Evolutionary conservation across 345 rosid genomes (phyloP).

Genomic region (Capsella bursapastoris): DNA sequence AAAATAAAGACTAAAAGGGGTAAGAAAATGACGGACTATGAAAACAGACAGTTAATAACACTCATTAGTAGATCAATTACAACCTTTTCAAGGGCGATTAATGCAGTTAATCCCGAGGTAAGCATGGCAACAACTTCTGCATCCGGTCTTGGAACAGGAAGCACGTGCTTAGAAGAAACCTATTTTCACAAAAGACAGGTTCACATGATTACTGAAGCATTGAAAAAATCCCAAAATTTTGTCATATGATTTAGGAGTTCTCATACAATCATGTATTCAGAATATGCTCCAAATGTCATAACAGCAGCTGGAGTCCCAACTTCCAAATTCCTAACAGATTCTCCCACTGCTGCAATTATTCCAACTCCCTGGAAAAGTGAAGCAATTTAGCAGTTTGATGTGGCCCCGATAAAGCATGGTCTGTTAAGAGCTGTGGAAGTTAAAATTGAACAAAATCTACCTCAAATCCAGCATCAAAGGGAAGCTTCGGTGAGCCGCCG

Average conservation of each 20-base stretch:
- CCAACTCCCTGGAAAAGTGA: conserved; percentile 76
- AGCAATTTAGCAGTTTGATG: conserved; percentile 31
- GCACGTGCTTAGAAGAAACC: conserved; percentile 79
- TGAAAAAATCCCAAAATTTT: conserved; percentile 13
- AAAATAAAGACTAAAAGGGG: neutral
- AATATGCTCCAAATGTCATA: conserved; percentile 88
- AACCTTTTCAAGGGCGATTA: conserved; percentile 93
- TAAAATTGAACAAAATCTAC: conserved; percentile 40
- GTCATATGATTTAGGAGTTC: conserved; percentile 6
- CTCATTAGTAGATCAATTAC: neutral
- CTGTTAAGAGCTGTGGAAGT: neutral
- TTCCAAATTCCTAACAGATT: conserved; percentile 66
- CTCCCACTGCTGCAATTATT: conserved; percentile 86
- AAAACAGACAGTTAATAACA: neutral
- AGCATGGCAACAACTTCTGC: conserved; percentile 99
- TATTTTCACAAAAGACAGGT: conserved; percentile 37
- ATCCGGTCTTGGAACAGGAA: conserved; percentile 91
- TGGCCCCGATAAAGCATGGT: neutral
- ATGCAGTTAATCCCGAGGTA: conserved; percentile 96
- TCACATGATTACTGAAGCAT: conserved; percentile 5
- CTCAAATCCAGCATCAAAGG: conserved; percentile 98
- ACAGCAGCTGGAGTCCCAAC: conserved; percentile 95
- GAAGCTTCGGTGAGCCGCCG: conserved; percentile 68
- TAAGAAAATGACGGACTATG: neutral
- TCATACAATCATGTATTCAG: conserved; percentile 73